Evolutionary conservation across 202 grass and related monocot species (phyloP).

Genomic region (Saccharum hybrid): DNA sequence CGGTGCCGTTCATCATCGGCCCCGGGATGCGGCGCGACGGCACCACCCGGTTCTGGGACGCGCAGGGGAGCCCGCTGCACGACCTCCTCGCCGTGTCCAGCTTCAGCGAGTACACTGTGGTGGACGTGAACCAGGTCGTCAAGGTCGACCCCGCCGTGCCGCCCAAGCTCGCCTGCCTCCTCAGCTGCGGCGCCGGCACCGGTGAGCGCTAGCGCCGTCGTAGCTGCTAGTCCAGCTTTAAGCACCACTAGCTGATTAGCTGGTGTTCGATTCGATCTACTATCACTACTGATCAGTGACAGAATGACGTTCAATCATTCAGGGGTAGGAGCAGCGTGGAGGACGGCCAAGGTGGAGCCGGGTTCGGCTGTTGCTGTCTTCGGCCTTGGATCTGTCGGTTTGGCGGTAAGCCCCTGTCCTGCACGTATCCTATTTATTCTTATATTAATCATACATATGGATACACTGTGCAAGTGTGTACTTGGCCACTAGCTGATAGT

Average conservation of each 20-base stretch:
- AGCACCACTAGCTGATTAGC: too few relatives aligned
- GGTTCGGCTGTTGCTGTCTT: conserved; percentile 66
- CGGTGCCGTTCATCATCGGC: too few relatives aligned
- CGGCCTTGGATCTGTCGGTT: conserved; percentile 69
- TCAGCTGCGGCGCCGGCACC: conserved; percentile 64
- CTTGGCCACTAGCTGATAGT: not conserved
- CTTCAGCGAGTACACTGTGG: conserved; percentile 78
- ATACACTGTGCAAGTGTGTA: not conserved
- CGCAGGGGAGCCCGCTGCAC: conserved; percentile 45
- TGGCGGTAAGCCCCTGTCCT: conserved; percentile 46
- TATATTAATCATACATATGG: not conserved
- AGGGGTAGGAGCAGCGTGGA: conserved; percentile 86
- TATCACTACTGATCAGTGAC: not conserved
- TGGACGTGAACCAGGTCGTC: conserved; percentile 64
- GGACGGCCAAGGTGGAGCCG: conserved; percentile 51
- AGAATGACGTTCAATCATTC: not conserved
- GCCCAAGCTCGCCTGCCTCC: conserved; percentile 61
- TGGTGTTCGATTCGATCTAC: not conserved
- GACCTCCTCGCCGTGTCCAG: too few relatives aligned
- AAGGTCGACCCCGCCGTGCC: conserved; percentile 55
- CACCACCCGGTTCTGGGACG: conserved; percentile 60
- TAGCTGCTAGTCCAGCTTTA: not conserved
- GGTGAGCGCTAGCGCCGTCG: conserved; percentile 32
- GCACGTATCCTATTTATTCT: not conserved
- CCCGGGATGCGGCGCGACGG: conserved; percentile 73